Evolutionary conservation across 257 asterid species (phyloP).

Genomic region (Fraxinus americana): DNA sequence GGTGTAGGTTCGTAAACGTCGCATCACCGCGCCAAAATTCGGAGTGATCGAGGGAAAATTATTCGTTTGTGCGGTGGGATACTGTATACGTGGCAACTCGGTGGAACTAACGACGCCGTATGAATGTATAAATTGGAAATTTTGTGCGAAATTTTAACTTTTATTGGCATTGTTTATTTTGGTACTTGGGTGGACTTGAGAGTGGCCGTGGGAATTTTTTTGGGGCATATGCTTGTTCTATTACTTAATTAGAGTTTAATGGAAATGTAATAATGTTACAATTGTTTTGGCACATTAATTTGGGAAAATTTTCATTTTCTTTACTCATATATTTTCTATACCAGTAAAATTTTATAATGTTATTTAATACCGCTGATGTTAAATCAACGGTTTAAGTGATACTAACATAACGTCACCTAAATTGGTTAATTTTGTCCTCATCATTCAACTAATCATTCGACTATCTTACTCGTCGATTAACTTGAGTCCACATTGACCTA

Average conservation of each 20-base stretch:
- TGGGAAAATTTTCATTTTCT: neutral
- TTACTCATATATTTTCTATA: no score
- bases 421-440: no score
- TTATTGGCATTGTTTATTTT: neutral
- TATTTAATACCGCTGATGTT: no score
- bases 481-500: no score
- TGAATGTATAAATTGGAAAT: neutral
- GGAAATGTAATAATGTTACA: neutral
- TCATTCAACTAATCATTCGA: no score
- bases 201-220: constrained; percentile 15
- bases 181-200: neutral
- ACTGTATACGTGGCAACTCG: constrained; percentile 18
- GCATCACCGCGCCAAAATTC: constrained; percentile 29
- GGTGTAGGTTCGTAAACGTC: constrained; percentile 38
- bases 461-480: no score
- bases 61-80: constrained; percentile 22
- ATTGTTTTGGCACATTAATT: constrained; percentile 28
- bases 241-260: neutral
- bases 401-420: no score
- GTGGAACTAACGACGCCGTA: constrained; percentile 26
- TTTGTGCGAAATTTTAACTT: neutral
- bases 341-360: no score
- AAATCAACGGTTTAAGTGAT: no score
- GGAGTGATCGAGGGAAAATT: constrained; percentile 26
- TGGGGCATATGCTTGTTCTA: constrained; percentile 32